Conservation (phyloP, 768 basidiomycete species). For the Russula sp. region DNA sequence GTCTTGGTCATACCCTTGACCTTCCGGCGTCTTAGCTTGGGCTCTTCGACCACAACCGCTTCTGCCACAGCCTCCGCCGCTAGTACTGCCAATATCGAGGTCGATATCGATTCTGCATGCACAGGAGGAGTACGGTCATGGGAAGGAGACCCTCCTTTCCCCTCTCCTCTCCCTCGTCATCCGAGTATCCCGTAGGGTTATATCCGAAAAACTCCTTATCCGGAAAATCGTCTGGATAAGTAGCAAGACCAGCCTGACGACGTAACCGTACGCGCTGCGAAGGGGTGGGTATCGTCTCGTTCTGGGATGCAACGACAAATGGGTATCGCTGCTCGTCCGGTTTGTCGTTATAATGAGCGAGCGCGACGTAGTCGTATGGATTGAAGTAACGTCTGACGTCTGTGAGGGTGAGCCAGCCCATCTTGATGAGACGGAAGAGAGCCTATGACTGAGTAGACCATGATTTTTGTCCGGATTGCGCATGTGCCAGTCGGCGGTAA, state of each 20-base stretch:
- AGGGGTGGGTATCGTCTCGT: slow-evolving; percentile 30
- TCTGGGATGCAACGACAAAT: slow-evolving; percentile 24
- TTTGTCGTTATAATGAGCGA: slow-evolving; percentile 31
- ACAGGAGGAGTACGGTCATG: not conserved
- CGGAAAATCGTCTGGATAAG: slow-evolving; percentile 28
- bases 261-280: slow-evolving; percentile 32
- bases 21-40: slow-evolving; percentile 16
- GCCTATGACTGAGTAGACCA: slow-evolving; percentile 25
- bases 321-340: slow-evolving; percentile 33
- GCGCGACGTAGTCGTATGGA: slow-evolving; percentile 28
- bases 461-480: slow-evolving; percentile 11
- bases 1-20: not conserved
- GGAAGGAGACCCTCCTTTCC: not conserved
- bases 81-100: not conserved
- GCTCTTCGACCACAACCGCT: not conserved
- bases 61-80: not conserved
- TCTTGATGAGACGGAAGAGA: slow-evolving; percentile 34
- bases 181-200: slow-evolving; percentile 8
- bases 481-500: slow-evolving; percentile 30
- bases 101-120: not conserved
- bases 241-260: slow-evolving; percentile 16
- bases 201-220: slow-evolving; percentile 32
- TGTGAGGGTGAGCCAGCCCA: slow-evolving; percentile 33
- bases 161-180: slow-evolving; percentile 1
- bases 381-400: slow-evolving; percentile 33